Base-by-base conservation (phyloP, 164 flowering plant genomes). In the Macadamia tetraphylla region DNA sequence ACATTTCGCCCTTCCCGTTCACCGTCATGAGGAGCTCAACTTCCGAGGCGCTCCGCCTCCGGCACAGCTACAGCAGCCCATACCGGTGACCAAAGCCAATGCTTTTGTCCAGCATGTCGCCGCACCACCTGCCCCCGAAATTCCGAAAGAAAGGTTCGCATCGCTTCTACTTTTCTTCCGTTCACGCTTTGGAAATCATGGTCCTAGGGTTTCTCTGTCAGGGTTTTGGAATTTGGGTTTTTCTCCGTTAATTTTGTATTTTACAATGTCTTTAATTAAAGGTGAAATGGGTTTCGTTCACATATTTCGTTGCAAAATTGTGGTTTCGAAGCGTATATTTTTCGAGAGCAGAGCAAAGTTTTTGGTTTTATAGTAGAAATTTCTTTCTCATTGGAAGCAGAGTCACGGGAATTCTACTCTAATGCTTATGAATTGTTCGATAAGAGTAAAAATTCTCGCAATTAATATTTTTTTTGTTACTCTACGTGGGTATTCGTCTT, bases 71-170 rank as follows among this genome's bases (percentile, higher is more conserved):
- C 74, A 62, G 65, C 73, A 23, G 67, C 59, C 65, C 6, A 40
- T 14, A 12, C 65, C 46, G 48, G 67, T 17, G 30, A 46, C 29
- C 56, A 75, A 70, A 35, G 35, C 60, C 49, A 76, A 77, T 40
- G 73, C 70, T 58, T 67, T 67, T 49, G 44, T 52, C 12, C 83
- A 68, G 31, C 70, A 46, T 64, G 76, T 62, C 17, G 63, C 72
- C 10, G 52, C 68, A 14, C 60, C 58, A 31, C 60, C 58, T 10
- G 57, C 81, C 29, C 44, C 74, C 13, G 80, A 70, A 51, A 32
- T 67, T 32, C 72, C 82, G 15, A 84, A 82, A 70, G 84, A 81
- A 80, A 84, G 85, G 85, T 84, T 46, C 11, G 51, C 12, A 67
- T 53, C 66, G 3, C 31, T 17, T n/a, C 32, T 60, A 48, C 14